A percentile compares a stretch with the other conserved stretches of the same genome.
Conservation (phyloP, 2,329 filamentous ascomycete genomes). For the Ramularia endophylla region DNA sequence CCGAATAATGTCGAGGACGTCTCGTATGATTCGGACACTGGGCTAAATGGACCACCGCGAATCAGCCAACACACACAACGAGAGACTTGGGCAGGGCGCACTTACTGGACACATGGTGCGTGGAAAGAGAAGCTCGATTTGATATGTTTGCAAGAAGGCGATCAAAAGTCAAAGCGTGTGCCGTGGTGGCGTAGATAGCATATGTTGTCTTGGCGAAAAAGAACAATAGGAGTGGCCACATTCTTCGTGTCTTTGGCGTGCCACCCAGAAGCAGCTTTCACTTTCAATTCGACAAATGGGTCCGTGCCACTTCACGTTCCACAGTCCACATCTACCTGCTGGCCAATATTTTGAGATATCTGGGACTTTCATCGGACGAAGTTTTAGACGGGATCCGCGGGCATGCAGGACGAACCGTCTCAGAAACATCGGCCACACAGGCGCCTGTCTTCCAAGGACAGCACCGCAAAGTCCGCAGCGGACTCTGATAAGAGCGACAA, state of each 20-base stretch:
- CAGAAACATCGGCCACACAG: slow-evolving; percentile 15
- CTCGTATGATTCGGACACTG: slow-evolving; percentile 21
- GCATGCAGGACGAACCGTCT: slow-evolving; percentile 12
- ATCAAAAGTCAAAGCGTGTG: neutral
- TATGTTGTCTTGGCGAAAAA: slow-evolving; percentile 15
- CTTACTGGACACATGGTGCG: slow-evolving; percentile 25
- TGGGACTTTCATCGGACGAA: too few relatives aligned
- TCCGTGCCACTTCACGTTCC: slow-evolving; percentile 11
- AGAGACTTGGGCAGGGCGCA: too few relatives aligned
- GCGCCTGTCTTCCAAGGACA: slow-evolving; percentile 13
- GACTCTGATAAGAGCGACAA: slow-evolving; percentile 2
- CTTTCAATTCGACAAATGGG: slow-evolving; percentile 10
- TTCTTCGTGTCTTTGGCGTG: slow-evolving; percentile 16
- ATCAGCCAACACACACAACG: too few relatives aligned
- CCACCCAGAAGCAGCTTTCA: slow-evolving; percentile 12
- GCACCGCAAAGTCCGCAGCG: slow-evolving; percentile 7
- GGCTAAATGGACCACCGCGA: slow-evolving; percentile 2
- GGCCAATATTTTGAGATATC: too few relatives aligned
- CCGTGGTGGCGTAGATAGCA: slow-evolving; percentile 15
- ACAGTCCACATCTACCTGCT: neutral
- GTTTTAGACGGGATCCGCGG: neutral
- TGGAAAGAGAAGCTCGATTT: slow-evolving; percentile 1
- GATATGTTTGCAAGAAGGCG: neutral
- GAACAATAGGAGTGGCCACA: slow-evolving; percentile 30
- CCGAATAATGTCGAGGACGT: slow-evolving; percentile 22